phyloP scores from a whole-genome alignment of 495 filamentous ascomycete genomes.

The Penicillium chermesinum region DNA sequence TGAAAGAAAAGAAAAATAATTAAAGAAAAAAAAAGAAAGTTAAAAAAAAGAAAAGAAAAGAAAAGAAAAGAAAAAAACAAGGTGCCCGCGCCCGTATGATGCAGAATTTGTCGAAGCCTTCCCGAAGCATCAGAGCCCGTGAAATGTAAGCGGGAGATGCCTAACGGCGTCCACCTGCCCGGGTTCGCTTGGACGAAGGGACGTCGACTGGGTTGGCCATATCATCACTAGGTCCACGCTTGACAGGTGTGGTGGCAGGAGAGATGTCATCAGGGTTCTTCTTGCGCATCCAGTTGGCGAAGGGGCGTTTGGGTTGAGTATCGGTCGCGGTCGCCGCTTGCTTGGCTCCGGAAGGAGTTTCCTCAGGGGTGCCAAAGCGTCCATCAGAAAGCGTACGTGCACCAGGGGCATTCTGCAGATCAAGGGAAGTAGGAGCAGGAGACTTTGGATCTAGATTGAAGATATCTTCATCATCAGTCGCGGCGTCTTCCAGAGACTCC shows the following conservation, averaged over 20 bases:
- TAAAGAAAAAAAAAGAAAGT: constrained; percentile 11
- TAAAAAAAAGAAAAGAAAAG: constrained; percentile 4
- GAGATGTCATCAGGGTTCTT: constrained; percentile 37
- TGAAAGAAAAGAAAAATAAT: constrained; percentile 3
- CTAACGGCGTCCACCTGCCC: constrained; percentile 5
- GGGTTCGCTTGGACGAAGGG: constrained; percentile 2
- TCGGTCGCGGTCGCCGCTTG: not conserved
- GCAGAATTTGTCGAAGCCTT: not conserved
- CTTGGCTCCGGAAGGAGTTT: constrained; percentile 16
- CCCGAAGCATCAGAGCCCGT: not conserved
- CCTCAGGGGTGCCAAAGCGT: too few relatives aligned
- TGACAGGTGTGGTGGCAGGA: not conserved
- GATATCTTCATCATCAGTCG: constrained; percentile 56
- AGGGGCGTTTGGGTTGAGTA: constrained; percentile 48
- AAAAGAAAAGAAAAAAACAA: constrained; percentile 13
- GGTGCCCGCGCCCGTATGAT: not conserved
- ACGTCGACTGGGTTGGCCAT: constrained; percentile 15
- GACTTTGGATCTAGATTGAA: constrained; percentile 42
- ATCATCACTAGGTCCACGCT: constrained; percentile 13
- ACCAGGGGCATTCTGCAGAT: constrained; percentile 34
- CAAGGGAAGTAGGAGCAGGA: constrained; percentile 44
- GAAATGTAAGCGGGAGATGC: not conserved
- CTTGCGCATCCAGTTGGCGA: constrained; percentile 59
- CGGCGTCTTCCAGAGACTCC: constrained; percentile 42
- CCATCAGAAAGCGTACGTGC: constrained; percentile 29